Conservation (phyloP, 495 filamentous ascomycete species). For the Penicillium daleae region DNA sequence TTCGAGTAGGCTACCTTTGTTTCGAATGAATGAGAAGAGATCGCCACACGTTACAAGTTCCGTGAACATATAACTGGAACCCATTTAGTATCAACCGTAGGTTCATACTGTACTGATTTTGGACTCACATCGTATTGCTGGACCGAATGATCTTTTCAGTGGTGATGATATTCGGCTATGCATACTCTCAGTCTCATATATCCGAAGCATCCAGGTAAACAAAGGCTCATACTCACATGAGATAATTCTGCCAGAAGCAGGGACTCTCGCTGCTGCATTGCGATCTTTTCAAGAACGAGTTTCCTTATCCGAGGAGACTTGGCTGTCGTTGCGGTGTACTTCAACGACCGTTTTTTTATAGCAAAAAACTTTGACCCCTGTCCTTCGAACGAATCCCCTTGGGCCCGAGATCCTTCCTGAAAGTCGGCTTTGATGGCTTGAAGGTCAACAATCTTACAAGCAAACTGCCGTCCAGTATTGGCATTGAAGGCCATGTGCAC, state of each 20-base stretch:
- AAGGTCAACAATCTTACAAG: constrained; percentile 57
- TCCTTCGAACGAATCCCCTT: background rate
- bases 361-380: constrained; percentile 1
- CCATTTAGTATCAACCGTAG: background rate
- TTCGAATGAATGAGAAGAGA: constrained; percentile 62
- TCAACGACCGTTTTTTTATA: background rate
- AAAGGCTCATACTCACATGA: constrained; percentile 54
- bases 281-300: constrained; percentile 8
- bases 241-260: constrained; percentile 58
- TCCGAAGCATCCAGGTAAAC: background rate
- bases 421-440: constrained; percentile 11
- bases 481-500: constrained; percentile 53
- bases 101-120: background rate
- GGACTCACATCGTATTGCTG: constrained; percentile 54
- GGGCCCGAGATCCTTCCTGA: background rate
- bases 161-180: constrained; percentile 64
- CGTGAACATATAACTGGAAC: constrained; percentile 64
- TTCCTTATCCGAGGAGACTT: background rate
- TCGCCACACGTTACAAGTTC: constrained; percentile 69
- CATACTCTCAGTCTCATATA: constrained; percentile 2
- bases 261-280: constrained; percentile 49
- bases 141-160: constrained; percentile 58
- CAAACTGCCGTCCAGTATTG: constrained; percentile 46
- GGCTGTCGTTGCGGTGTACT: background rate
- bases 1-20: constrained; percentile 45